Evolutionary conservation across 2,329 filamentous ascomycete species (phyloP).

Genomic region (Phoma sp.): DNA sequence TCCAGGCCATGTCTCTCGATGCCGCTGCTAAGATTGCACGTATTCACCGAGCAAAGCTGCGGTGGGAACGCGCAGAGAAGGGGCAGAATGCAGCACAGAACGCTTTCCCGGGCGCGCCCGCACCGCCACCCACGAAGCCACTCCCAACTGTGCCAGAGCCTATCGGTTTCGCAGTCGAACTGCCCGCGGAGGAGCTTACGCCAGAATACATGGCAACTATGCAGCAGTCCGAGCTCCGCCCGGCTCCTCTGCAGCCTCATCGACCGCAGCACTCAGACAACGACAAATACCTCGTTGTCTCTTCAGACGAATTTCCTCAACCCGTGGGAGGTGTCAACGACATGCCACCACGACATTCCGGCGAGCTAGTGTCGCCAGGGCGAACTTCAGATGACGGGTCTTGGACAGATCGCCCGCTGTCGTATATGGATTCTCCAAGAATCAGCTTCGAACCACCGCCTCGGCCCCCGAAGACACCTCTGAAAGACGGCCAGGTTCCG

Average conservation of each 20-base stretch:
- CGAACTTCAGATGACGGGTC: slow-evolving; percentile 44
- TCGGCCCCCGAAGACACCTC: slow-evolving; percentile 50
- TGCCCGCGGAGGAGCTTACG: slow-evolving; percentile 62
- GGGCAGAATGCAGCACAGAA: slow-evolving; percentile 29
- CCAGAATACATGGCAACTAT: slow-evolving; percentile 41
- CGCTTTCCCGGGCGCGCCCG: slow-evolving; percentile 29
- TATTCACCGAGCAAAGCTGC: slow-evolving; percentile 76
- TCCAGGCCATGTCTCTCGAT: slow-evolving; percentile 77
- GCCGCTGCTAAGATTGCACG: slow-evolving; percentile 82
- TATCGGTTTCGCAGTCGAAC: slow-evolving; percentile 60
- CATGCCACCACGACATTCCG: slow-evolving; percentile 51
- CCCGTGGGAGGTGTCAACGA: slow-evolving; percentile 46
- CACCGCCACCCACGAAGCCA: slow-evolving; percentile 39
- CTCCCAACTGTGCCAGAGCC: slow-evolving; percentile 48
- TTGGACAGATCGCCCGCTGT: slow-evolving; percentile 25
- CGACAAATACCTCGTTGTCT: slow-evolving; percentile 63
- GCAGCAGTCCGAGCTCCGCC: slow-evolving; percentile 39
- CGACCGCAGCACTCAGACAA: slow-evolving; percentile 29
- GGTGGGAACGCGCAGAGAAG: slow-evolving; percentile 62
- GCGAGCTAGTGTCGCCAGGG: slow-evolving; percentile 68
- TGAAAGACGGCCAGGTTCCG: slow-evolving; percentile 34
- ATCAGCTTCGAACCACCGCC: slow-evolving; percentile 45
- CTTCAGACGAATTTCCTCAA: slow-evolving; percentile 64
- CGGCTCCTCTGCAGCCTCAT: slow-evolving; percentile 42
- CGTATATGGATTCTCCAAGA: slow-evolving; percentile 35